phyloP scores from a whole-genome alignment of 257 asterid genomes.

The Parsonsia alboflavescens region DNA sequence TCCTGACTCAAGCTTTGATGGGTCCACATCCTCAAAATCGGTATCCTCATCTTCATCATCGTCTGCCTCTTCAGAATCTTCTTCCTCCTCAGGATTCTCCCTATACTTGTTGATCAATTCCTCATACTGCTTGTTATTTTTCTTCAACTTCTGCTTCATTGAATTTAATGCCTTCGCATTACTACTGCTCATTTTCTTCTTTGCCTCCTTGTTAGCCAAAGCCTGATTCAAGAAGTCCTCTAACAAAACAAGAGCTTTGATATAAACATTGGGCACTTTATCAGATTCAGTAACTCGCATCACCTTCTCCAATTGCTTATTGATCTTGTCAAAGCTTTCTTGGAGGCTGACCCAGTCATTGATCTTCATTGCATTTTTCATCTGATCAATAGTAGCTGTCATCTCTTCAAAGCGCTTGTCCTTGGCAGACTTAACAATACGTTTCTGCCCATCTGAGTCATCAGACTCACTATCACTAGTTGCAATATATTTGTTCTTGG shows the following conservation, averaged over 20 bases:
- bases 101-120: conserved; percentile 66
- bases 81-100: conserved; percentile 86
- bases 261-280: conserved; percentile 64
- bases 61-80: conserved; percentile 51
- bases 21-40: conserved; percentile 41
- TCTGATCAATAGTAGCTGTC: conserved; percentile 78
- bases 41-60: conserved; percentile 59
- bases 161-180: conserved; percentile 93
- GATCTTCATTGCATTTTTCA: conserved; percentile 94
- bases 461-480: conserved; percentile 59
- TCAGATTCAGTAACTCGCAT: conserved; percentile 73
- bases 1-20: conserved; percentile 23
- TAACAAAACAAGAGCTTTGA: conserved; percentile 88
- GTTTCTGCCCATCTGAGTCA: conserved; percentile 56
- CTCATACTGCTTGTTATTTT: conserved; percentile 77
- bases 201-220: conserved; percentile 83
- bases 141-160: conserved; percentile 91
- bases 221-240: conserved; percentile 82
- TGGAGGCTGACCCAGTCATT: conserved; percentile 92
- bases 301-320: conserved; percentile 88
- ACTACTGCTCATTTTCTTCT: conserved; percentile 95
- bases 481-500: conserved; percentile 38
- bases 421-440: conserved; percentile 70
- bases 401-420: conserved; percentile 87
- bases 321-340: conserved; percentile 93